Evolutionary conservation across 257 asterid species (phyloP).

Genomic region (Craterostigma plantagineum): DNA sequence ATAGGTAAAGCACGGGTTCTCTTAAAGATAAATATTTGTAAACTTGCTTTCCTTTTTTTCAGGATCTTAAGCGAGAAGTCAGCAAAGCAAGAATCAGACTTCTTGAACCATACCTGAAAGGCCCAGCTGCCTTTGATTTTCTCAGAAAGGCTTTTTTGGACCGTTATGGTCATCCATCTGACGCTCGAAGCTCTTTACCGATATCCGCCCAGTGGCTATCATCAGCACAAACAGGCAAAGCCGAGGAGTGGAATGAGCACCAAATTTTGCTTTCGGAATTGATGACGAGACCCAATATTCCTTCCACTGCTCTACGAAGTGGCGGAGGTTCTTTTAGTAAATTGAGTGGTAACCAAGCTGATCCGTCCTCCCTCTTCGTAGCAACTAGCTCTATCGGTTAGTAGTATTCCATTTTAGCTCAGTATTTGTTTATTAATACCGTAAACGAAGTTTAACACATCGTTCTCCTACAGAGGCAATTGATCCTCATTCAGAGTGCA

Average conservation of each 20-base stretch:
- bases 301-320: constrained; percentile 58
- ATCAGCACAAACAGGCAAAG: constrained; percentile 23
- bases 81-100: constrained; percentile 72
- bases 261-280: constrained; percentile 18
- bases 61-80: constrained; percentile 75
- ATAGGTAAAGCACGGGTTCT: too few relatives aligned
- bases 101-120: constrained; percentile 69
- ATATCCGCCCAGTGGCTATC: constrained; percentile 52
- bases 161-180: constrained; percentile 58
- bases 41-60: constrained; percentile 5
- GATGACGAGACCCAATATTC: constrained; percentile 19
- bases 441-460: background rate
- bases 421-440: background rate
- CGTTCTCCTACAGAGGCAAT: constrained; percentile 26
- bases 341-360: constrained; percentile 17
- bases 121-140: constrained; percentile 62
- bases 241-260: constrained; percentile 63
- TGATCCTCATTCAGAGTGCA: constrained; percentile 50
- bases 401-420: background rate
- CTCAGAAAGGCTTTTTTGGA: constrained; percentile 55
- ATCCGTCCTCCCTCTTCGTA: constrained; percentile 16
- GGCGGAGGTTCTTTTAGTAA: constrained; percentile 42
- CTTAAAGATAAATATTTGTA: too few relatives aligned
- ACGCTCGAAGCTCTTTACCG: constrained; percentile 38
- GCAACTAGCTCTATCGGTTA: constrained; percentile 25